Evolutionary conservation across 305 asterid genomes (phyloP), one percentile per base, ranked within the genome.

Genomic region (Fraxinus angustifolia): DNA sequence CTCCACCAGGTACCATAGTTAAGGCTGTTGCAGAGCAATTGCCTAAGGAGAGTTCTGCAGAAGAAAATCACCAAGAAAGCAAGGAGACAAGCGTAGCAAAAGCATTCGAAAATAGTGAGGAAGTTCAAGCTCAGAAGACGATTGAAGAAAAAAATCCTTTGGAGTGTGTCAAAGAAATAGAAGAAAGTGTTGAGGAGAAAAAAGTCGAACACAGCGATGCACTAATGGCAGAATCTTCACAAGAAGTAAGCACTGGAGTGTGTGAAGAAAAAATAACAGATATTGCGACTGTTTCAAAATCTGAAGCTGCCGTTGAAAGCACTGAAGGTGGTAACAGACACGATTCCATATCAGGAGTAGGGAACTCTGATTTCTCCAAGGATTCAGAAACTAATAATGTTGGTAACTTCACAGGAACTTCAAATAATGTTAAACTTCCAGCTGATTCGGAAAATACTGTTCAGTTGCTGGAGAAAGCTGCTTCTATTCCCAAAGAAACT

Each of bases 1-100:
- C 96, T 83, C 92, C 93, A 72, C 97, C 98, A 21, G 97, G 90
- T 75, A 88, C 92, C 82, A 91, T 90, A 40, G 97, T 89, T 74
- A 93, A 92, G 88, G 95, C 93, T 78, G 95, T 89, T 23, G 86
- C 91, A 3, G 94, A 88, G 86, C 89, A 86, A 75, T 84, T 83
- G 50, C 91, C 91, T 30, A 84, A 86, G 78, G 89, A 85, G 77
- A 87, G 77, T 53, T 84, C 85, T 84, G 73, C 83, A 0, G 93
- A 87, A 76, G 87, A 84, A 77, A 85, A 73, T 81, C 78, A 75
- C 53, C 78, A 80, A 45, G 79, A 2, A 75, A 72, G 75, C 82
- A 91, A 83, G 85, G 88, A 84, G 83, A 73, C 76, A 23, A 73
- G 65, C 45, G 79, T 35, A 58, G 10, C 82, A 17, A 87, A 82